Evolutionary conservation across 1,284 basidiomycete species (phyloP), one percentile per base, ranked within the genome.

Genomic region (Cutaneotrichosporon mucoides): DNA sequence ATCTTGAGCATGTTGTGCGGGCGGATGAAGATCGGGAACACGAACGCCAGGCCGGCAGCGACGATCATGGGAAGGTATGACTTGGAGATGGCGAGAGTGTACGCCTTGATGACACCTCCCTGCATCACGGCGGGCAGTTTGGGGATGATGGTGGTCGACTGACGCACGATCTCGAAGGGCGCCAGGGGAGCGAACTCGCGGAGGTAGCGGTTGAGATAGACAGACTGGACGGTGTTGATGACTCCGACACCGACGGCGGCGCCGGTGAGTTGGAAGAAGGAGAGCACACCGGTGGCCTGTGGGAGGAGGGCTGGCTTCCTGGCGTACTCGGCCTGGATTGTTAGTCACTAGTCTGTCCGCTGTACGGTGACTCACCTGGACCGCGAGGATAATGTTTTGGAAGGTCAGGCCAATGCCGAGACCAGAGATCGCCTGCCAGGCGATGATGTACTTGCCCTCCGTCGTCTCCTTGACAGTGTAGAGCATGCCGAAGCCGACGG

Each of bases 381-480:
- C 75, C 8, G 79, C 73, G 13, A 81, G 73, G 44, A 81, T 66
- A 5, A 73, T 69, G 61, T 79, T 78, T 46, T 58, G 63, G 69
- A 73, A 77, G 16, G 63, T 51, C 12, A 73, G 61, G 9, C 76
- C 75, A 43, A 76, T 68, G 37, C 76, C 73, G 41, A 77, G 69
- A 10, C 73, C 77, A 13, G 79, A 67, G 34, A 82, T 66, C 68
- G 82, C 79, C 67, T 82, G 81, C 71, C 69, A 82, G 0, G 81
- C 82, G 50, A 79, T 76, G 11, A 82, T 53, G 35, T 71, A 72
- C 38, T 72, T 64, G 56, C 66, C 69, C 1, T 76, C 59, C 2
- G 78, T 79, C 48, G 63, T 13, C 15, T 71, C 69, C 38, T 68
- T 66, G 61, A 82, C 58, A 4, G 81, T 81, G 73, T 76, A 82